Conservation (phyloP, 1,284 basidiomycete species). For the Schizopora paradoxa region DNA sequence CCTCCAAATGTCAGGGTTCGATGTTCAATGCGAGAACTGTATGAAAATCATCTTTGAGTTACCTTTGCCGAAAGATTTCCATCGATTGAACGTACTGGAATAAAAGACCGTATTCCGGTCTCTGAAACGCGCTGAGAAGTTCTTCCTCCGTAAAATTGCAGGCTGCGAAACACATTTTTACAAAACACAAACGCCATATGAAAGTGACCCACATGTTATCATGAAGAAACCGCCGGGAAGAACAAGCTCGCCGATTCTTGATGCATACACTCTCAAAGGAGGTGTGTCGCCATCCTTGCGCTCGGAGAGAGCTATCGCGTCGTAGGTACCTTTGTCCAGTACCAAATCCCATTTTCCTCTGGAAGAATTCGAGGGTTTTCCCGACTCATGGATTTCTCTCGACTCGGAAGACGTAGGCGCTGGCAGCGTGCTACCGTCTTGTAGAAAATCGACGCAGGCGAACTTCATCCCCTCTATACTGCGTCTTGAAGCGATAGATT, state of each 20-base stretch:
- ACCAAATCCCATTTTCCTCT: conserved; percentile 57
- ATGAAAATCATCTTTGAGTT: conserved; percentile 9
- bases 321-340: conserved; percentile 80
- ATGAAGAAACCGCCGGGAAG: conserved; percentile 70
- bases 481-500: conserved; percentile 44
- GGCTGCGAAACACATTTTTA: conserved; percentile 35
- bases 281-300: conserved; percentile 50
- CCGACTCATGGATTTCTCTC: no score
- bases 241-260: conserved; percentile 52
- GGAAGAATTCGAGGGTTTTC: no score
- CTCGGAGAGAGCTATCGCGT: conserved; percentile 78
- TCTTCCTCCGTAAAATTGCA: conserved; percentile 91
- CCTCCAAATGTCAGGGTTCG: conserved; percentile 75
- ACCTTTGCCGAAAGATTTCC: background rate
- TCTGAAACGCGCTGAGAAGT: conserved; percentile 54
- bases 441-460: conserved; percentile 54
- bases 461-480: conserved; percentile 42
- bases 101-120: conserved; percentile 41
- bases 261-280: conserved; percentile 60
- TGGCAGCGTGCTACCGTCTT: no score
- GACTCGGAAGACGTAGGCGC: no score
- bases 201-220: conserved; percentile 67
- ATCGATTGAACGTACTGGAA: conserved; percentile 52
- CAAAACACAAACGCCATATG: background rate
- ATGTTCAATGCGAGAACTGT: conserved; percentile 66